A percentile compares a stretch with the other conserved stretches of the same genome.
Conservation (phyloP, 78 protist genomes). For the Dictyostelium capitatum region DNA sequence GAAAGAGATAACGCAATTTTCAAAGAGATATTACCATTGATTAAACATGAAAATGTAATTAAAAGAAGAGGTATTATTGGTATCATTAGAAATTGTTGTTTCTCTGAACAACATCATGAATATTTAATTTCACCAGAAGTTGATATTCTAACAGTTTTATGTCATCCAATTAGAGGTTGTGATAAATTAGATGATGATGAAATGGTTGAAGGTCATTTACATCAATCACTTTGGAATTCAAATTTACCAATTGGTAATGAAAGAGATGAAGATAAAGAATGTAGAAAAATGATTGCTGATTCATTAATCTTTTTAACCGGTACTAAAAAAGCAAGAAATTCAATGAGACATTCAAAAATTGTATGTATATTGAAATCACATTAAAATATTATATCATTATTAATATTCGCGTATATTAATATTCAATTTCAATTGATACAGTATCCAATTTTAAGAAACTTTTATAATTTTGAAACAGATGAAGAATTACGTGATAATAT, state of each 20-base stretch:
- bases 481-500: conserved; percentile 52
- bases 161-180: conserved; percentile 50
- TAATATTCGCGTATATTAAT: background rate
- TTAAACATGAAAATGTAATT: conserved; percentile 29
- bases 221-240: conserved; percentile 4
- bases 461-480: conserved; percentile 34
- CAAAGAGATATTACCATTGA: conserved; percentile 29
- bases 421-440: background rate
- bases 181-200: conserved; percentile 55
- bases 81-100: conserved; percentile 77
- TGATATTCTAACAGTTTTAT: conserved; percentile 47
- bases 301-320: conserved; percentile 49
- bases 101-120: conserved; percentile 30
- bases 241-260: conserved; percentile 13
- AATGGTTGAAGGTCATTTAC: conserved; percentile 42
- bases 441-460: conserved; percentile 77
- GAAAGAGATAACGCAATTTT: conserved; percentile 47
- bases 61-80: conserved; percentile 73
- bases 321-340: conserved; percentile 22
- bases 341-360: conserved; percentile 30
- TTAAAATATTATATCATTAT: background rate
- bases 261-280: conserved; percentile 59
- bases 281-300: conserved; percentile 58
- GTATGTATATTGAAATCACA: conserved; percentile 10
- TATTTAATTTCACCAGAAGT: conserved; percentile 6